Evolutionary conservation across 2,329 filamentous ascomycete genomes (phyloP), one percentile per base, ranked within the genome.

Genomic region (Trichoderma sp.): DNA sequence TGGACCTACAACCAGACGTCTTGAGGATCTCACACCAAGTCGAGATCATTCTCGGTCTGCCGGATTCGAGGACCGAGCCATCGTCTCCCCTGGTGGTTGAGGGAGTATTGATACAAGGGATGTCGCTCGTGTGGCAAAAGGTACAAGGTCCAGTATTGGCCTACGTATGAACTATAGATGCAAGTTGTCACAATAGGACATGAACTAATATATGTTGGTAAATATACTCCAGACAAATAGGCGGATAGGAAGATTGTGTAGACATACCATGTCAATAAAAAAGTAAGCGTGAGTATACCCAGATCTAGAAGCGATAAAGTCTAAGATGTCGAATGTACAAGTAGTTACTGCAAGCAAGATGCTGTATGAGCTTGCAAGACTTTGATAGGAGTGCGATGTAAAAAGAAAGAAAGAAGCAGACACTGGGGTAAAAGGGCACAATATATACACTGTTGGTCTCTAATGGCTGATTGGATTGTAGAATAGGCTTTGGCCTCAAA

Each of bases 1-100:
- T 49, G 18, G 32, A 70, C 39, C 69, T 68, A 70, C 8, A 55
- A 21, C 61, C 68, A 69, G 32, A 64, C 52, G 16, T 68, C 46
- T 1, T 39, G 14, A 24, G 32, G 14, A 28, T 60, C n/a, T 30
- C 64, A 54, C 13, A 14, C n/a, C n/a, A n/a, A 52, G 59, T 43
- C 54, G 28, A 66, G 37, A 49, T 66, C 39, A 18, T 46, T 18
- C 14, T 66, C n/a, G 26, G 63, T n/a, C n/a, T n/a, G 11, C 10
- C 37, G 51, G 7, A 11, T 51, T 21, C 63, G 54, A 5, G 37
- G 63, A 0, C 63, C 28, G 2, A 66, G 54, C n/a, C 24, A 2
- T 16, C n/a, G n/a, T 37, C 37, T 10, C 24, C 58, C 34, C n/a
- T 1, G 18, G 3, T 39, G 11, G 18, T 32, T 32, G 18, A 28